A percentile compares a stretch with the other conserved stretches of the same genome.
Evolutionary conservation across 2,329 filamentous ascomycete genomes (phyloP).

Genomic region (Verticillium albo-atrum): DNA sequence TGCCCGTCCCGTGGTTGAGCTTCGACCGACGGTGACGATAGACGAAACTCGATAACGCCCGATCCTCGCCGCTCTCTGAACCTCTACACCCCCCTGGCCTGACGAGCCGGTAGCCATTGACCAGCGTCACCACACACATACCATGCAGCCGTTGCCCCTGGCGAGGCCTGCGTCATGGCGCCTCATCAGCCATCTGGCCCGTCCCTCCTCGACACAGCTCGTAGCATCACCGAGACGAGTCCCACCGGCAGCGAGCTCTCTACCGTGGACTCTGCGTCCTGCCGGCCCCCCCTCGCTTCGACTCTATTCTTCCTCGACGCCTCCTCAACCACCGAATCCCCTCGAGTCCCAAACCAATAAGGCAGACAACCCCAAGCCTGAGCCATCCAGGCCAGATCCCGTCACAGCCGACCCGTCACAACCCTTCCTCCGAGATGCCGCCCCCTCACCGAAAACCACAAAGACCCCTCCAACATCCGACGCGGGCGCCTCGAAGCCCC

Average conservation of each 20-base stretch:
- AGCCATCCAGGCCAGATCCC: background rate
- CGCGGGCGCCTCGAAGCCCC: background rate
- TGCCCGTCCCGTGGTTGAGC: background rate
- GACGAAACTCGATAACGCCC: no score
- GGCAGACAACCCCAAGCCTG: background rate
- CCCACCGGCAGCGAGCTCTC: background rate
- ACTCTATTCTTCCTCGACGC: conserved; percentile 1
- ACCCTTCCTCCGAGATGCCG: background rate
- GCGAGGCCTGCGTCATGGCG: background rate
- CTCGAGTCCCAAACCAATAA: background rate
- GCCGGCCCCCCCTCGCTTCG: background rate
- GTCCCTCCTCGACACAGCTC: background rate
- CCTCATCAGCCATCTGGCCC: background rate
- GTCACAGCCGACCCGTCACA: background rate
- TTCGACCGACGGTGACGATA: background rate
- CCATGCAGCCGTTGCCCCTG: background rate
- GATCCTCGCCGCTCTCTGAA: no score
- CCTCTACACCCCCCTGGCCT: no score
- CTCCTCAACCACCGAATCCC: background rate
- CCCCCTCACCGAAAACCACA: background rate
- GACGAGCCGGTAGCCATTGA: no score
- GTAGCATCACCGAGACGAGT: background rate
- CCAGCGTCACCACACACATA: no score
- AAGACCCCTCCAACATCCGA: background rate
- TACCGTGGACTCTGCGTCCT: background rate